These are phyloP conservation scores for Stentor roeselii DNA, from an alignment of 73 alveolate genomes.

Conservation along the genomic window DNA sequence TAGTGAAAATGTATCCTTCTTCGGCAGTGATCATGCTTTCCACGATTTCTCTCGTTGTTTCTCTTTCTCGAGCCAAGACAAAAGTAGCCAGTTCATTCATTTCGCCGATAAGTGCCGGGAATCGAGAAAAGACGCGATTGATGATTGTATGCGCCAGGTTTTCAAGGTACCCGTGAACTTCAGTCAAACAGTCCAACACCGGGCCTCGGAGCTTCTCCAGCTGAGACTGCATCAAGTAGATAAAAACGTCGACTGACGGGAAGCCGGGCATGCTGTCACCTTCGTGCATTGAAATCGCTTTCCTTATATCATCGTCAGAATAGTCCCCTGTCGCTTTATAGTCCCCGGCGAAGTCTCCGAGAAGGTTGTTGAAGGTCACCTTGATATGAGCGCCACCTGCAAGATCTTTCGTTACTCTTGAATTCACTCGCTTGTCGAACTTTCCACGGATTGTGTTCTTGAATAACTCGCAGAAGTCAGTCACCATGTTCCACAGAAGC, in stretches of 20 bases:
- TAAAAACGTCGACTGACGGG: slow-evolving; percentile 55
- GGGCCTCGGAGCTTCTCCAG: slow-evolving; percentile 75
- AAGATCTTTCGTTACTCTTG: slow-evolving; percentile 34
- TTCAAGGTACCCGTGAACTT: slow-evolving; percentile 55
- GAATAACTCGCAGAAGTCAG: slow-evolving; percentile 79
- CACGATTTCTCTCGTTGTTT: slow-evolving; percentile 63
- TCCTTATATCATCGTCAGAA: slow-evolving; percentile 47
- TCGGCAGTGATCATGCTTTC: slow-evolving; percentile 84
- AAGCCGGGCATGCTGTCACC: slow-evolving; percentile 64
- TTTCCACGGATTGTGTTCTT: slow-evolving; percentile 76
- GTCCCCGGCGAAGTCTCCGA: slow-evolving; percentile 49
- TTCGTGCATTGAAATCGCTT: slow-evolving; percentile 53
- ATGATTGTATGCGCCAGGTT: slow-evolving; percentile 51
- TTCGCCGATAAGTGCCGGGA: slow-evolving; percentile 67
- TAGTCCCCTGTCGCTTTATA: slow-evolving; percentile 69
- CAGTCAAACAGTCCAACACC: slow-evolving; percentile 55
- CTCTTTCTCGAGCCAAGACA: slow-evolving; percentile 62
- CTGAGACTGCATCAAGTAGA: slow-evolving; percentile 52
- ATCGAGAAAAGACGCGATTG: slow-evolving; percentile 60
- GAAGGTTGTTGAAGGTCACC: slow-evolving; percentile 40
- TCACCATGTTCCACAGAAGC: slow-evolving; percentile 88
- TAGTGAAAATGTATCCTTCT: slow-evolving; percentile 86
- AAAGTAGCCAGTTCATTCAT: slow-evolving; percentile 68
- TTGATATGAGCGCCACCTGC: slow-evolving; percentile 25
- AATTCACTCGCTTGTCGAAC: slow-evolving; percentile 50